A percentile compares a stretch with the other conserved stretches of the same genome.
phyloP scores from a whole-genome alignment of 1,139 yeast species.

The Geotrichum candidum region DNA sequence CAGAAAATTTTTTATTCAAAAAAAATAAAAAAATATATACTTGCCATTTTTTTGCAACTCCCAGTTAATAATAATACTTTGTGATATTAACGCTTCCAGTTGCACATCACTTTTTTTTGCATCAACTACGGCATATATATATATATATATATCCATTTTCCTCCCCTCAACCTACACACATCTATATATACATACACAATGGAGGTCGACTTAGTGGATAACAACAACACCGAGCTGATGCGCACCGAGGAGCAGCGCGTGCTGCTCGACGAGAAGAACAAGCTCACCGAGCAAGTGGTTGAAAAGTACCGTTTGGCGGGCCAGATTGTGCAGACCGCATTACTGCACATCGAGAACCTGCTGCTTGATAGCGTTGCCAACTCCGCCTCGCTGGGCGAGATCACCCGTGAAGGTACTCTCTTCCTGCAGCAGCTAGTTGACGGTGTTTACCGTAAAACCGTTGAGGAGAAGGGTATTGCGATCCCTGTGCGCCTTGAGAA shows the following conservation, averaged over 20 bases:
- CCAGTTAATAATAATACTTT: not conserved
- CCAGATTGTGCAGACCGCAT: constrained; percentile 81
- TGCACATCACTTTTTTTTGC: not conserved
- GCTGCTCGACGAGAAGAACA: constrained; percentile 68
- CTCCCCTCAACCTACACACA: not conserved
- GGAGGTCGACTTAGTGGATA: constrained; percentile 12
- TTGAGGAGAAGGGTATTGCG: constrained; percentile 69
- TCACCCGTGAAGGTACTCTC: constrained; percentile 77
- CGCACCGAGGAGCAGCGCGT: constrained; percentile 45
- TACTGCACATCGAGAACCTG: constrained; percentile 58
- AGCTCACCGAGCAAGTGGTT: constrained; percentile 53
- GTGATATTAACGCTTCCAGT: not conserved
- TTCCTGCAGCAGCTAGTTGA: constrained; percentile 42
- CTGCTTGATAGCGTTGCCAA: constrained; percentile 53
- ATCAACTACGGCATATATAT: not conserved
- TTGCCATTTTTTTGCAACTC: not conserved
- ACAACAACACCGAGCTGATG: not conserved
- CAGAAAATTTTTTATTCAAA: not conserved
- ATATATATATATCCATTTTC: not conserved
- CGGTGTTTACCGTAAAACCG: constrained; percentile 27
- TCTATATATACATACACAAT: not conserved
- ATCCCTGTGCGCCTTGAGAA: constrained; percentile 85
- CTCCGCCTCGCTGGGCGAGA: constrained; percentile 54
- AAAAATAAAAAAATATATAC: not conserved
- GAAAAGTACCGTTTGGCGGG: constrained; percentile 89